Evolutionary conservation across 768 basidiomycete species (phyloP).

Genomic region (Leccinum truebloodii): DNA sequence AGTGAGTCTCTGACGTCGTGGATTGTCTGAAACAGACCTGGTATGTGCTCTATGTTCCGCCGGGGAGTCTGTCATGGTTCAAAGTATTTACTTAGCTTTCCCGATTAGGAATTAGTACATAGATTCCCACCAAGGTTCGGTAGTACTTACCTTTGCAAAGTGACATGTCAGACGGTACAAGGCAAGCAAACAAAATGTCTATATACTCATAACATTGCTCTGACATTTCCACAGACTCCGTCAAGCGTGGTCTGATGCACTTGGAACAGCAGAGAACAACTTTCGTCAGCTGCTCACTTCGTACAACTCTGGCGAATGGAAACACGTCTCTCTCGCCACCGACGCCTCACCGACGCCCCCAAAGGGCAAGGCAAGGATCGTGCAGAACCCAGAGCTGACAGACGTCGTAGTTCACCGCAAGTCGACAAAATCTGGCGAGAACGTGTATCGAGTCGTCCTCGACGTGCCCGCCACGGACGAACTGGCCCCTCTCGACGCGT

Average conservation of each 20-base stretch:
- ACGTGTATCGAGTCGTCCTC: conserved; percentile 77
- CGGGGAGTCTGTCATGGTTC: not conserved
- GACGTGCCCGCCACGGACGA: conserved; percentile 70
- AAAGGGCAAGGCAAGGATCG: conserved; percentile 62
- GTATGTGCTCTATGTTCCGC: not conserved
- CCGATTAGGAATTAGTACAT: not conserved
- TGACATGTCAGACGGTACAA: conserved; percentile 60
- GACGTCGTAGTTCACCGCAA: conserved; percentile 82
- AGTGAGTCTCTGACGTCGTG: conserved; percentile 8
- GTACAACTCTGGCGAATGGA: conserved; percentile 74
- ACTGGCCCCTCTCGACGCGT: conserved; percentile 64
- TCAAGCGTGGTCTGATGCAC: conserved; percentile 78
- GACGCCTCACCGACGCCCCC: conserved; percentile 41
- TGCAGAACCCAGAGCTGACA: conserved; percentile 56
- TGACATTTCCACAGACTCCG: conserved; percentile 54
- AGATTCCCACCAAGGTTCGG: not conserved
- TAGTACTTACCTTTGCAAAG: not conserved
- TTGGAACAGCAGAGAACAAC: conserved; percentile 71
- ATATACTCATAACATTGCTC: not conserved
- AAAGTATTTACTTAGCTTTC: not conserved
- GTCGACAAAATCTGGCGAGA: conserved; percentile 66
- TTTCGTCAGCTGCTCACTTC: conserved; percentile 80
- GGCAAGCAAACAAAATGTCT: conserved; percentile 36
- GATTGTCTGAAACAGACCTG: not conserved
- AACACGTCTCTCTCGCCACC: conserved; percentile 57